These are phyloP conservation scores for Berkeleyomyces basicola DNA, from an alignment of 2,329 filamentous ascomycete species.

Conservation along the genomic window DNA sequence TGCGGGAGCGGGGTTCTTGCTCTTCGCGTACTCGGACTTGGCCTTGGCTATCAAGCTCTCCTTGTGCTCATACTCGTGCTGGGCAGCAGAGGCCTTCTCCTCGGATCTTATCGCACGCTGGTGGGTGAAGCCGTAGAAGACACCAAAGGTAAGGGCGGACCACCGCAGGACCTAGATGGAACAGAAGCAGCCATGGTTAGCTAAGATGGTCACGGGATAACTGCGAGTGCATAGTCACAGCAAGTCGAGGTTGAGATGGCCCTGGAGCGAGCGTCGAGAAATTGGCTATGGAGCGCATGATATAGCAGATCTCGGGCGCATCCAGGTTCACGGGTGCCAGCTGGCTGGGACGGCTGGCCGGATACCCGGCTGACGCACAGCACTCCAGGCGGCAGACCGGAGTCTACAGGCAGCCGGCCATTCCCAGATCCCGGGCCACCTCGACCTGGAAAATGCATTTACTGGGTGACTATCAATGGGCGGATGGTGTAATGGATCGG, in stretches of 20 bases:
- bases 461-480: background rate
- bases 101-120: slow-evolving; percentile 62
- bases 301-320: background rate
- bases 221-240: background rate
- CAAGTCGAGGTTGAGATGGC: background rate
- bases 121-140: slow-evolving; percentile 93
- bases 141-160: slow-evolving; percentile 76
- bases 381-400: too few relatives aligned
- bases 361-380: background rate
- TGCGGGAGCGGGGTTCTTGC: slow-evolving; percentile 38
- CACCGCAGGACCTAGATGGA: slow-evolving; percentile 75
- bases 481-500: background rate
- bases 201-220: background rate
- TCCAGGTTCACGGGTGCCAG: background rate
- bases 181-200: background rate
- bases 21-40: slow-evolving; percentile 74
- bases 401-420: too few relatives aligned
- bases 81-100: slow-evolving; percentile 51
- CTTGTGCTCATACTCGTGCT: slow-evolving; percentile 83
- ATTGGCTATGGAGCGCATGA: background rate
- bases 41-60: slow-evolving; percentile 81
- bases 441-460: background rate
- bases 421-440: background rate
- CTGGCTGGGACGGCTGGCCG: background rate
- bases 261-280: background rate